These are phyloP conservation scores for Penicillium sp. DNA, from an alignment of 2,329 filamentous ascomycete species.

Conservation along the genomic window DNA sequence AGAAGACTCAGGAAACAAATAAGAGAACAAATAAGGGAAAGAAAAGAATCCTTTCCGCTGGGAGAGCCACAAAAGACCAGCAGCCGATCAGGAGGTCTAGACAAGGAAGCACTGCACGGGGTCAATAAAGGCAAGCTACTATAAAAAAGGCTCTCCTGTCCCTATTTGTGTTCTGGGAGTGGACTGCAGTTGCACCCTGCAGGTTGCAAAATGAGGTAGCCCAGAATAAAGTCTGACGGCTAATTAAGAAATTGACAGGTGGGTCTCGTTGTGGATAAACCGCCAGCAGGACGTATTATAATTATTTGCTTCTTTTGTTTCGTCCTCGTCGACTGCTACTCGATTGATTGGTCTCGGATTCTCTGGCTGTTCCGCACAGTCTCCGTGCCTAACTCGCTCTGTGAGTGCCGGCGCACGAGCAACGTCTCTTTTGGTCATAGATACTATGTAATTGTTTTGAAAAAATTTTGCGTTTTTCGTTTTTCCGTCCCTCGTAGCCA, in stretches of 20 bases:
- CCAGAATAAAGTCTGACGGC: slow-evolving; percentile 7
- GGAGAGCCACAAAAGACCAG: not conserved
- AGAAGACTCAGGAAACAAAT: not conserved
- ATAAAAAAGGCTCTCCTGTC: not conserved
- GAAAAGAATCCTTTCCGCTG: slow-evolving; percentile 1
- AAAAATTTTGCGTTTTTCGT: not conserved
- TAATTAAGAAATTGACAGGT: slow-evolving; percentile 12
- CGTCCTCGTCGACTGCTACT: not conserved
- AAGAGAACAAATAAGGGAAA: not conserved
- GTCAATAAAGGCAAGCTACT: not conserved
- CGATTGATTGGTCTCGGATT: not conserved
- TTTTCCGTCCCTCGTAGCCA: not conserved
- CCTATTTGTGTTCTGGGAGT: slow-evolving; percentile 4
- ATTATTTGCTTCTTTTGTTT: not conserved
- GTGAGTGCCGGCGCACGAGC: not conserved
- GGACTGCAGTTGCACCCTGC: slow-evolving; percentile 9
- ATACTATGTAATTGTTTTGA: not conserved
- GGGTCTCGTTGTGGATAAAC: slow-evolving; percentile 9
- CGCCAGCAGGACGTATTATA: not conserved
- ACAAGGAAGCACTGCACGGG: not conserved
- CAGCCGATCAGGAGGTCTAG: not conserved
- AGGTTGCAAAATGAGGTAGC: slow-evolving; percentile 6
- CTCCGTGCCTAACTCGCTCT: not conserved
- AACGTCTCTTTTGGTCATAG: not conserved
- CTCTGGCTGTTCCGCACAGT: not conserved